Evolutionary conservation across 805 yeast genomes (phyloP).

Genomic region (Zygoascus flipseniorum): DNA sequence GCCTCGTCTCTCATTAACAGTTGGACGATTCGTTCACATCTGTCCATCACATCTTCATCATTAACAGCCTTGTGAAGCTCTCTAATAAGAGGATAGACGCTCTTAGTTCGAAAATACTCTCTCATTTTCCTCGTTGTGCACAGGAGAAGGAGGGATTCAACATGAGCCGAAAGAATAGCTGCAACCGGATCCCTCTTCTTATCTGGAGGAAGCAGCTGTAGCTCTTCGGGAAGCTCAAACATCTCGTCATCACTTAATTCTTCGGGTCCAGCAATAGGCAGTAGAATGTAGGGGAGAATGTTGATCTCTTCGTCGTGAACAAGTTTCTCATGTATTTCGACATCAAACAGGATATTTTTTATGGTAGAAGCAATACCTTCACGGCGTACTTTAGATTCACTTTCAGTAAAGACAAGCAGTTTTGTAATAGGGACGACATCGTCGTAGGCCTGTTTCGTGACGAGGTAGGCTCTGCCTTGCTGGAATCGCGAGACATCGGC

Average conservation of each 20-base stretch:
- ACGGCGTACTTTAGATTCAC: conserved; percentile 67
- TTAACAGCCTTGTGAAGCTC: conserved; percentile 59
- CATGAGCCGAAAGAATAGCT: conserved; percentile 55
- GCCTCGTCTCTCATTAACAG: conserved; percentile 85
- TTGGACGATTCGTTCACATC: conserved; percentile 80
- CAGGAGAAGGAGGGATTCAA: conserved; percentile 71
- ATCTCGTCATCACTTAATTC: conserved; percentile 77
- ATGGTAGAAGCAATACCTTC: conserved; percentile 91
- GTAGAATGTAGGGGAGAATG: conserved; percentile 67
- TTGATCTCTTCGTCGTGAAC: conserved; percentile 57
- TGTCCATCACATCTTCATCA: conserved; percentile 46
- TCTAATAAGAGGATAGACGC: conserved; percentile 79
- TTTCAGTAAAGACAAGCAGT: conserved; percentile 72
- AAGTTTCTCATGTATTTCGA: conserved; percentile 53
- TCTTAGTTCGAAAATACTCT: conserved; percentile 66
- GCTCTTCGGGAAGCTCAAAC: conserved; percentile 79
- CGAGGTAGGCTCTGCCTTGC: conserved; percentile 56
- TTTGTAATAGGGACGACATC: conserved; percentile 73
- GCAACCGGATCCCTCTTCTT: conserved; percentile 66
- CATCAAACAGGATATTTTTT: conserved; percentile 80
- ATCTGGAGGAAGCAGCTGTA: conserved; percentile 69
- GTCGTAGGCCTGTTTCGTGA: conserved; percentile 65
- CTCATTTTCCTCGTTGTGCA: conserved; percentile 70
- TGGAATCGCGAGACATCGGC: conserved; percentile 76
- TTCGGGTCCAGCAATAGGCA: conserved; percentile 74